Evolutionary conservation across 805 yeast genomes (phyloP).

Genomic region (Barnettozyma salicaria): DNA sequence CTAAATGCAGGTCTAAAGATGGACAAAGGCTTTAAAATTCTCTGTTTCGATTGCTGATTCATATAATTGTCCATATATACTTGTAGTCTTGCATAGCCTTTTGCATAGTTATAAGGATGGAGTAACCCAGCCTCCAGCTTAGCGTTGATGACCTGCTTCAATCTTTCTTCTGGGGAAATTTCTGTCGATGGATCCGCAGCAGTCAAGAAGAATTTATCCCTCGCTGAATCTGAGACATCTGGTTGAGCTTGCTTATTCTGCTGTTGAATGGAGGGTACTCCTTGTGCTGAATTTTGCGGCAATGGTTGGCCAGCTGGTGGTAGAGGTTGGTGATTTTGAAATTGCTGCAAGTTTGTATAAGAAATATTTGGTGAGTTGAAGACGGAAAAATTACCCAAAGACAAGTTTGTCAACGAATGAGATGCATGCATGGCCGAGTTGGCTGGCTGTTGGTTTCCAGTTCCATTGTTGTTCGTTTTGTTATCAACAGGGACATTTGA

Average conservation of each 20-base stretch:
- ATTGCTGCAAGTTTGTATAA: conserved; percentile 12
- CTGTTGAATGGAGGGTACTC: conserved; percentile 10
- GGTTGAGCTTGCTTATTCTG: conserved; percentile 1
- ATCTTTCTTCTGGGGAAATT: conserved; percentile 86
- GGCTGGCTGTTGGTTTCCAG: conserved; percentile 2
- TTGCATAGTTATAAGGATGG: conserved; percentile 89
- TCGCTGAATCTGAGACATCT: conserved; percentile 56
- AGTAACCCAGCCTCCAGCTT: conserved; percentile 88
- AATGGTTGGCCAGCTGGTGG: conserved; percentile 6
- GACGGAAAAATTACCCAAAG: conserved; percentile 20
- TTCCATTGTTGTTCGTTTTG: neutral
- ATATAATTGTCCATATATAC: conserved; percentile 89
- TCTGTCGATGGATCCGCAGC: conserved; percentile 97
- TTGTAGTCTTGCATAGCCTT: conserved; percentile 86
- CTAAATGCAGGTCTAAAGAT: conserved; percentile 89
- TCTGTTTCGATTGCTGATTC: conserved; percentile 75
- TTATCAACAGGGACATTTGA: neutral
- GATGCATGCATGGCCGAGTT: conserved; percentile 16
- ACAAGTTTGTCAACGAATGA: conserved; percentile 25
- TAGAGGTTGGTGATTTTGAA: conserved; percentile 13
- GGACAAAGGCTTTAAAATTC: conserved; percentile 79
- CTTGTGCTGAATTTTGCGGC: conserved; percentile 9
- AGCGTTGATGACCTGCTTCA: conserved; percentile 90
- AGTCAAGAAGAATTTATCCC: conserved; percentile 88
- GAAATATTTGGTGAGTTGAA: conserved; percentile 22